Base-by-base conservation (phyloP, 371 early-diverging fungal genomes). In the Fennellomyces sp. region DNA sequence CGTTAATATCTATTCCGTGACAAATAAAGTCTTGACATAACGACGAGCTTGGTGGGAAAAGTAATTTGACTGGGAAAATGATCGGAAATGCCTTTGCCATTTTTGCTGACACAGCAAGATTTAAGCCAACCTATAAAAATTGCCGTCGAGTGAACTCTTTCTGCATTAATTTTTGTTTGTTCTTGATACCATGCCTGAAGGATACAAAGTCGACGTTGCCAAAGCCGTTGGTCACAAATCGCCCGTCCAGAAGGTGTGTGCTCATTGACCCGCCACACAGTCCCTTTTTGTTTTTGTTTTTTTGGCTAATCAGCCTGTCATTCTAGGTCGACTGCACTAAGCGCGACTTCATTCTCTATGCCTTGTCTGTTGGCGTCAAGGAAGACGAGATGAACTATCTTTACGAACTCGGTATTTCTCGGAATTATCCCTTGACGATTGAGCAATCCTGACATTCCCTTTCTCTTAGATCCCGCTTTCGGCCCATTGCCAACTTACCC, bases 401-500 rank as follows among this genome's bases (percentile, higher is more conserved):
- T 21, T 90, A 87, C 71, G 90, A 90, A 73, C 76, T 86, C 35
- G 74, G 83, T 80, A 76, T n/a, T n/a, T n/a, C n/a, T n/a, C n/a
- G n/a, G n/a, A 36, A 57, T 35, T 23, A 8, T 19, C 3, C 7
- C 5, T 12, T 21, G 3, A 21, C 4, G 45, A 45, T 10, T 5
- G 11, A 2, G 21, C 3, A 45, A 5, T 15, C 25, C 51, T 30
- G 10, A 51, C 41, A 21, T n/a, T 17, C 31, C 13, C 25, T 26
- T 47, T 28, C 2, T 26, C 4, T 1, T 52, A 86, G 88, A 86
- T 51, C 78, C 82, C 60, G 56, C 78, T 29, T 91, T 91, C 61
- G 63, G 76, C 30, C 85, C 88, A 45, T 82, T 91, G 62, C 90
- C 91, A 2, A 88, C 89, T 35, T 91, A 90, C 59, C 88, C 90